Conservation (phyloP, 176 grass and related monocot genomes). For the Paspalum vaginatum region DNA sequence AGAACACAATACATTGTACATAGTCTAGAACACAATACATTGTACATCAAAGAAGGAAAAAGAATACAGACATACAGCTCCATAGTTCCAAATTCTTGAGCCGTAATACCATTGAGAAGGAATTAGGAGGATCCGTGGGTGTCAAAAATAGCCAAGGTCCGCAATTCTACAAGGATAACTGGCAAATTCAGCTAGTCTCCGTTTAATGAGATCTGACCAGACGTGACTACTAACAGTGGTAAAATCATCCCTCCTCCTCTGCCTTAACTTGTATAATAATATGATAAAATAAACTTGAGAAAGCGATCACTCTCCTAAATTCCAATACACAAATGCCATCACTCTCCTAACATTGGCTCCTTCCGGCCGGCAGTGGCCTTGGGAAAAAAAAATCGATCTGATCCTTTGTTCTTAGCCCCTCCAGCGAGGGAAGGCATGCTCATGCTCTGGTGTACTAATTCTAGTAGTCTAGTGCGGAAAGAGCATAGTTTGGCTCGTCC, state of each 20-base stretch:
- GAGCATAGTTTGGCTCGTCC: not conserved
- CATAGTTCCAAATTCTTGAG: not conserved
- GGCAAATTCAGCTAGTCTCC: not conserved
- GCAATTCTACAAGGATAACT: not conserved
- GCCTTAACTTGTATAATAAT: not conserved
- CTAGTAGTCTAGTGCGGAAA: not conserved
- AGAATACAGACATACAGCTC: not conserved
- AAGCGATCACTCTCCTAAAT: not conserved
- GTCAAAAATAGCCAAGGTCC: not conserved
- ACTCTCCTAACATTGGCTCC: not conserved
- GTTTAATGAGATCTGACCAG: not conserved
- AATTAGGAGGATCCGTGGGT: not conserved
- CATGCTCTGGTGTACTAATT: not conserved
- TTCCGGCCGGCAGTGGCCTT: not conserved
- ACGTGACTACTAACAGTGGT: not conserved
- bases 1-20: not conserved
- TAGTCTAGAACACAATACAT: not conserved
- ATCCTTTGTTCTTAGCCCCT: not conserved
- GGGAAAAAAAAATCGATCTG: not conserved
- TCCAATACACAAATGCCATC: not conserved
- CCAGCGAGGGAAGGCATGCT: not conserved
- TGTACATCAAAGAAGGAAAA: not conserved
- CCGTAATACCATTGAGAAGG: not conserved
- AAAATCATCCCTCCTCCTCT: not conserved
- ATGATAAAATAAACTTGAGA: not conserved